Evolutionary conservation across 768 basidiomycete species (phyloP), one percentile per base, ranked within the genome.

Genomic region (Boletus subcaerulescens): DNA sequence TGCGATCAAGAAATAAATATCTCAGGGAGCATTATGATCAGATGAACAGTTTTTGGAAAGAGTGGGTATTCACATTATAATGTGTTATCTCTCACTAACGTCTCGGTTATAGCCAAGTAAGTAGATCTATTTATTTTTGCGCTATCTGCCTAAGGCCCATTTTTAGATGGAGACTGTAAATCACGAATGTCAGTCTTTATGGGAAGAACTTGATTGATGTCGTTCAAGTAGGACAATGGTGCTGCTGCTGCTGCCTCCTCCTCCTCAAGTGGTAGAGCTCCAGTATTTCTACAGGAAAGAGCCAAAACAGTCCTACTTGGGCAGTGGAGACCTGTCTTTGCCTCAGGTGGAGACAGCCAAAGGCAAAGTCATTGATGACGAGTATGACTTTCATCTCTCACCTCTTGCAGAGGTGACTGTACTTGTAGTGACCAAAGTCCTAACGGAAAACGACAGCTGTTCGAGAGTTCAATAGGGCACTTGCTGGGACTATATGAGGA

Each of bases 1-100:
- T 40, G 74, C 72, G 12, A 73, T 80, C 35, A 82, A 85, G 73
- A 76, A 67, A 52, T 79, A 71, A 67, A 52, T 79, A 71, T 60
- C 72, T 87, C 58, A 75, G 80, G 57, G 78, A 81, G 31, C 81
- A 81, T 60, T 79, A 77, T 48, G 72, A 73, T 46, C 69, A 76
- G 38, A 74, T 82, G 56, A 76, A 78, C 32, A 69, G 64, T 26
- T 77, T 70, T 53, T 74, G 74, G 71, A 73, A 67, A 56, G 60
- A 64, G 69, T 76, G 53, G 56, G 76, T 62, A 50, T 50, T 52
- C 31, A 32, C 33, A 13, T 61, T 52, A 40, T n/a, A n/a, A n/a
- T n/a, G 14, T 32, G 45, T 54, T 50, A 55, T 50, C 45, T 60
- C 5, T 60, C 36, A 48, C 64, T 70, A 7, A 70, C 55, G 22